Base-by-base conservation (phyloP, 129 eudicot species). In the Saposhnikovia divaricata region DNA sequence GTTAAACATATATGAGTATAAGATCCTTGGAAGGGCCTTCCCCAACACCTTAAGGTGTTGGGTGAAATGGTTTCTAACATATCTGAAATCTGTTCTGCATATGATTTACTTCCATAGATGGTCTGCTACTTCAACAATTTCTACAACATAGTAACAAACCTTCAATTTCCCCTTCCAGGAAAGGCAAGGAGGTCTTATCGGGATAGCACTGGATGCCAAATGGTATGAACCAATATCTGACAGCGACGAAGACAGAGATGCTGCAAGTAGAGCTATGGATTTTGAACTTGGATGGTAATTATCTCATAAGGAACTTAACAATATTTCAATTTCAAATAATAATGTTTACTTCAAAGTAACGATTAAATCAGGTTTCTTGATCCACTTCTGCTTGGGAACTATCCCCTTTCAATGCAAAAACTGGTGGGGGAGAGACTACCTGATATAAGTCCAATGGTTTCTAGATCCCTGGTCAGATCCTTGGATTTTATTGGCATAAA, bases 271-370 rank as follows among this genome's bases (percentile, higher is more conserved):
- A 85, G 99, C 96, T 50, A 81, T 92, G 83, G 99, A 96, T 75
- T 96, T 96, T 76, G 84, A 63, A 34, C 93, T 96, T 68, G 99
- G 99, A 89, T 96, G 99, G 99, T 96, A 96, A 90, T 86, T 63
- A 23, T 80, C 38, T 23, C 9, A 2, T 47, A 37, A n/a, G 14
- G 21, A 69, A 19, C 50, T 82, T n/a, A 50, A n/a, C 75, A 42
- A 57, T 70, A 74, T 47, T 78, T 74, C 66, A 79, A 80, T 31
- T 76, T 74, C 81, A 73, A 77, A 40, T 19, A 71, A 39, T 13
- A 46, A 80, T 51, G 21, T 73, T 55, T 83, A 75, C 81, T 81
- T 86, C 83, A 81, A 75, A 72, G 74, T 80, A 40, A 66, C 40
- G 80, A 85, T 85, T 87, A 90, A 88, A 81, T 80, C 96, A 96